Percentiles rank a stretch among this genome's conserved stretches.
These are phyloP conservation scores for Leucosporidium scottii DNA, from an alignment of 768 basidiomycete genomes.

Conservation along the genomic window DNA sequence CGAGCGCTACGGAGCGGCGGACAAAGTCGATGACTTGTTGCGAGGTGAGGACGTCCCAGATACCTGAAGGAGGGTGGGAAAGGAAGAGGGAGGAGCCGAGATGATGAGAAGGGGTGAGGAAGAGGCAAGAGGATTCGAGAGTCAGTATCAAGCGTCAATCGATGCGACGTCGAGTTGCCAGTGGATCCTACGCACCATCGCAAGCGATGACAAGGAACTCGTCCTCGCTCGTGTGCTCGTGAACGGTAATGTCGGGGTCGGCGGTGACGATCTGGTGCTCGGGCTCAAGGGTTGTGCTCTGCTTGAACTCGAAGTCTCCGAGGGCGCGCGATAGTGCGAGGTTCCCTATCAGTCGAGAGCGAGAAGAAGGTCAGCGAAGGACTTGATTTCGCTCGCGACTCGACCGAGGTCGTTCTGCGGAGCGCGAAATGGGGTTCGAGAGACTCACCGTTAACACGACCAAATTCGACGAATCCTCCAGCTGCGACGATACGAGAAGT, in stretches of 20 bases:
- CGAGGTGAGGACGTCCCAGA: slow-evolving; percentile 94
- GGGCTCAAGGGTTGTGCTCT: slow-evolving; percentile 68
- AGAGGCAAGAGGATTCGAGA: no score
- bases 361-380: background rate
- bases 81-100: background rate
- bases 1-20: slow-evolving; percentile 69
- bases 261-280: slow-evolving; percentile 93
- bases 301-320: slow-evolving; percentile 99
- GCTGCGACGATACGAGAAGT: slow-evolving; percentile 76
- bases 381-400: background rate
- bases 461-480: slow-evolving; percentile 93
- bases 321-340: slow-evolving; percentile 89
- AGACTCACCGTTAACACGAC: slow-evolving; percentile 80
- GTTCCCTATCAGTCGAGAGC: slow-evolving; percentile 58
- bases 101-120: slow-evolving; percentile 2
- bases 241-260: slow-evolving; percentile 80
- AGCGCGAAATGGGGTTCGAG: slow-evolving; percentile 30
- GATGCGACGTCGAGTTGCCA: background rate
- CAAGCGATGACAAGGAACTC: slow-evolving; percentile 96
- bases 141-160: background rate
- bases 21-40: slow-evolving; percentile 89
- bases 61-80: slow-evolving; percentile 53
- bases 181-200: slow-evolving; percentile 59
- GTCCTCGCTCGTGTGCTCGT: slow-evolving; percentile 76
- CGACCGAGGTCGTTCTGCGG: background rate